These are phyloP conservation scores for Mollisiaceae sp. DNA, from an alignment of 2,329 filamentous ascomycete genomes.

Conservation along the genomic window DNA sequence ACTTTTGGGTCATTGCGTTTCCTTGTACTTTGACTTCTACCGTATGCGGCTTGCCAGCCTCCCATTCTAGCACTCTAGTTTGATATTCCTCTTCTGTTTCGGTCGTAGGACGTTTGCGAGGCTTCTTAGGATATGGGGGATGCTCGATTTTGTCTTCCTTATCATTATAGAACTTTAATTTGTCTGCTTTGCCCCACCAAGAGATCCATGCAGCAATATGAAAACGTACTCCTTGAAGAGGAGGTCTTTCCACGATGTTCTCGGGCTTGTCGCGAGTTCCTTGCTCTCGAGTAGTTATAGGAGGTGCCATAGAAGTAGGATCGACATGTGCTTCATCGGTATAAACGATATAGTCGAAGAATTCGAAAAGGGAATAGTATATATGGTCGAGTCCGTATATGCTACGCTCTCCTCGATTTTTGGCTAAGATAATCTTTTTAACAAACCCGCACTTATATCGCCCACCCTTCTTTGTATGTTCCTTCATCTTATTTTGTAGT, in stretches of 20 bases:
- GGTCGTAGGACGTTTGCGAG: conserved; percentile 7
- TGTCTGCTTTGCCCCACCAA: conserved; percentile 22
- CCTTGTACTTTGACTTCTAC: conserved; percentile 15
- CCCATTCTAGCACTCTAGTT: conserved; percentile 16
- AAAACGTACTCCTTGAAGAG: conserved; percentile 10
- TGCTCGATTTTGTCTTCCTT: conserved; percentile 20
- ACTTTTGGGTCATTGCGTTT: conserved; percentile 23
- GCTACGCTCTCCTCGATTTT: not conserved
- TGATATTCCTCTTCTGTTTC: conserved; percentile 15
- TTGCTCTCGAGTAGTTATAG: conserved; percentile 13
- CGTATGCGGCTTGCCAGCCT: conserved; percentile 13
- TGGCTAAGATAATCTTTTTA: not conserved
- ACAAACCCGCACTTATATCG: too few relatives aligned
- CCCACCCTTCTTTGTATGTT: too few relatives aligned
- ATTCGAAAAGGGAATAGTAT: not conserved
- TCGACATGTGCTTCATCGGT: conserved; percentile 23
- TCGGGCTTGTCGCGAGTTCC: conserved; percentile 8
- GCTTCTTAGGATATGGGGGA: conserved; percentile 12
- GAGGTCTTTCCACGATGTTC: conserved; percentile 20
- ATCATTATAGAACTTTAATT: conserved; percentile 25
- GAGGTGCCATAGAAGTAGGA: conserved; percentile 7
- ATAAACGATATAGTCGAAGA: conserved; percentile 13
- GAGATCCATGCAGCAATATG: conserved; percentile 21
- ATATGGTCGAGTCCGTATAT: not conserved
- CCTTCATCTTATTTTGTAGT: too few relatives aligned